These are phyloP conservation scores for Phytophthora lateralis DNA, from an alignment of 352 stramenopile genomes.

Conservation along the genomic window DNA sequence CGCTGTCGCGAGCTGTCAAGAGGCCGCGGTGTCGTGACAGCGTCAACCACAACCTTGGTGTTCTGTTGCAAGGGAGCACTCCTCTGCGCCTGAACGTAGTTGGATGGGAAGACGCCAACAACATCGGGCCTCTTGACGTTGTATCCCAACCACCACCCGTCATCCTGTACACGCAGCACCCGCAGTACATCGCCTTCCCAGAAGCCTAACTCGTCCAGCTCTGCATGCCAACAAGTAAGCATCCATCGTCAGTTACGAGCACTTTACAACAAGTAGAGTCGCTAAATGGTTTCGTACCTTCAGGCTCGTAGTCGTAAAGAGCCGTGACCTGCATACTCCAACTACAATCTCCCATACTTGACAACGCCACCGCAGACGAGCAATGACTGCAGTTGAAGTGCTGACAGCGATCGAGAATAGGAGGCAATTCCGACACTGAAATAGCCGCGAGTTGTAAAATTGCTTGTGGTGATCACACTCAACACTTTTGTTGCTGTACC, in stretches of 20 bases:
- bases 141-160: constrained; percentile 71
- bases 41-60: constrained; percentile 4
- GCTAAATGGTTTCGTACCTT: constrained; percentile 37
- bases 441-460: constrained; percentile 17
- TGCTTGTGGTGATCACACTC: too few species aligned
- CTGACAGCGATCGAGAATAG: constrained; percentile 22
- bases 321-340: constrained; percentile 59
- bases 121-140: constrained; percentile 29
- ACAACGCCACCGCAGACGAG: too few species aligned
- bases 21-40: constrained; percentile 10
- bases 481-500: neutral
- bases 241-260: neutral
- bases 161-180: constrained; percentile 57
- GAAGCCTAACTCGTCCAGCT: constrained; percentile 63
- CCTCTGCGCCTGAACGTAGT: constrained; percentile 58
- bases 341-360: too few species aligned
- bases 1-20: constrained; percentile 17
- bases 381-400: neutral
- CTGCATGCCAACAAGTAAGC: constrained; percentile 20
- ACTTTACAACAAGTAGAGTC: neutral
- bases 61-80: neutral
- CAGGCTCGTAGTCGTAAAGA: constrained; percentile 69
- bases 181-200: constrained; percentile 48
- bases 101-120: constrained; percentile 65
- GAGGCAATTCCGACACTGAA: constrained; percentile 9